Evolutionary conservation across 2,329 filamentous ascomycete species (phyloP).

Genomic region (Ophiobolus disseminans): DNA sequence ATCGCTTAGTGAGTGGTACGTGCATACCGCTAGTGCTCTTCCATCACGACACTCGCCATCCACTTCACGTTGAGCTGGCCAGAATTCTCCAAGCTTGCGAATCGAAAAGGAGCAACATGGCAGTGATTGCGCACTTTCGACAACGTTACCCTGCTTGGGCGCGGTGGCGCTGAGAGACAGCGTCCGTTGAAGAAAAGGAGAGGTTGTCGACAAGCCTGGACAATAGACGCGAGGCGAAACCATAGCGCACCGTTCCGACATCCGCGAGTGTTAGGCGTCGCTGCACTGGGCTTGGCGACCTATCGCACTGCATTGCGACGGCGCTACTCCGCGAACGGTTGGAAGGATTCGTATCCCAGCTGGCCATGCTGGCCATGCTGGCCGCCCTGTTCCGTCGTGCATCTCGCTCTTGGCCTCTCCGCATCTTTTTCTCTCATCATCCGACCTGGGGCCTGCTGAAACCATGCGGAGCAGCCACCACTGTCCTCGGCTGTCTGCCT

Average conservation of each 20-base stretch:
- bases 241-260: slow-evolving; percentile 44
- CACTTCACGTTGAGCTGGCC: too few species aligned
- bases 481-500: slow-evolving; percentile 4
- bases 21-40: slow-evolving; percentile 22
- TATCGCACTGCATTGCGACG: slow-evolving; percentile 16
- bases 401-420: slow-evolving; percentile 27
- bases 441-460: slow-evolving; percentile 23
- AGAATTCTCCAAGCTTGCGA: too few species aligned
- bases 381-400: slow-evolving; percentile 24
- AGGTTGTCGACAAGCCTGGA: slow-evolving; percentile 16
- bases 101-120: too few species aligned
- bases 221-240: slow-evolving; percentile 37
- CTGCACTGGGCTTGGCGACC: slow-evolving; percentile 15
- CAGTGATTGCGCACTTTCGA: too few species aligned
- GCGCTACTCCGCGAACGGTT: slow-evolving; percentile 23
- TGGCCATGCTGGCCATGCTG: slow-evolving; percentile 30
- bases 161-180: slow-evolving; percentile 1
- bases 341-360: slow-evolving; percentile 23
- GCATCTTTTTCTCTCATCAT: slow-evolving; percentile 21
- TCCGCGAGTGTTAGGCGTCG: slow-evolving; percentile 36
- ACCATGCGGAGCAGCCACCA: slow-evolving; percentile 17
- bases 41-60: too few species aligned
- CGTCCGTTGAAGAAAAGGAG: too few species aligned
- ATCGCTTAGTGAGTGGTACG: slow-evolving; percentile 5
- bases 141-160: slow-evolving; percentile 4